Conservation (phyloP, 2,329 filamentous ascomycete genomes). For the Clonostachys chloroleuca region DNA sequence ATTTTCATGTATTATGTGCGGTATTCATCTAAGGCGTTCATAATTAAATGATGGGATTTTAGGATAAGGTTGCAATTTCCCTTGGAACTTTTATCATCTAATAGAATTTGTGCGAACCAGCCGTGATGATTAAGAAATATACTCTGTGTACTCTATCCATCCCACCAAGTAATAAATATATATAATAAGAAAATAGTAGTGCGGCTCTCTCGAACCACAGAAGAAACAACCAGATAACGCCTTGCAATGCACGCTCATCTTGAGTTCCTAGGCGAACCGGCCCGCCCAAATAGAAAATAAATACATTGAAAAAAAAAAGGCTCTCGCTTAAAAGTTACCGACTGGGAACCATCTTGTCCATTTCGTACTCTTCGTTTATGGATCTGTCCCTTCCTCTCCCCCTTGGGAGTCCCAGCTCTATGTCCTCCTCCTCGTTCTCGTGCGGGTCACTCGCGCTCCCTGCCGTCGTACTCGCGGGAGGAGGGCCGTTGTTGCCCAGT, state of each 20-base stretch:
- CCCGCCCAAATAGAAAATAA: too few species aligned
- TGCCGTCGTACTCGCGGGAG: constrained; percentile 8
- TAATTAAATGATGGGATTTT: too few species aligned
- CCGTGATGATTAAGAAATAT: too few species aligned
- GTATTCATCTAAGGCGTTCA: neutral
- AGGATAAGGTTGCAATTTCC: too few species aligned
- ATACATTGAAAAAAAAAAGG: neutral
- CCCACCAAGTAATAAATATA: too few species aligned
- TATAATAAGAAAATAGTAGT: too few species aligned
- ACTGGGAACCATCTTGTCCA: constrained; percentile 47
- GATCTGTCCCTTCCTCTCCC: constrained; percentile 48
- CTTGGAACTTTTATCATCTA: too few species aligned
- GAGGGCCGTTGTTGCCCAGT: constrained; percentile 17
- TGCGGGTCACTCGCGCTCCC: constrained; percentile 8
- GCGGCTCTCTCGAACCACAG: too few species aligned
- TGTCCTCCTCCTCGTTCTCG: constrained; percentile 42
- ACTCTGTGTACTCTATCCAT: too few species aligned
- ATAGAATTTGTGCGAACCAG: too few species aligned
- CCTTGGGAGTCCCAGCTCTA: constrained; percentile 35
- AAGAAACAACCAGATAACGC: constrained; percentile 14
- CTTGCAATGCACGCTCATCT: constrained; percentile 24
- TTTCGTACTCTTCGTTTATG: constrained; percentile 57
- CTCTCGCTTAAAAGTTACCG: constrained; percentile 1
- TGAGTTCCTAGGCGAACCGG: constrained; percentile 1
- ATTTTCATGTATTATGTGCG: neutral